Evolutionary conservation across 2,329 filamentous ascomycete genomes (phyloP), one percentile per base, ranked within the genome.

Genomic region (Trichoderma atroviride): DNA sequence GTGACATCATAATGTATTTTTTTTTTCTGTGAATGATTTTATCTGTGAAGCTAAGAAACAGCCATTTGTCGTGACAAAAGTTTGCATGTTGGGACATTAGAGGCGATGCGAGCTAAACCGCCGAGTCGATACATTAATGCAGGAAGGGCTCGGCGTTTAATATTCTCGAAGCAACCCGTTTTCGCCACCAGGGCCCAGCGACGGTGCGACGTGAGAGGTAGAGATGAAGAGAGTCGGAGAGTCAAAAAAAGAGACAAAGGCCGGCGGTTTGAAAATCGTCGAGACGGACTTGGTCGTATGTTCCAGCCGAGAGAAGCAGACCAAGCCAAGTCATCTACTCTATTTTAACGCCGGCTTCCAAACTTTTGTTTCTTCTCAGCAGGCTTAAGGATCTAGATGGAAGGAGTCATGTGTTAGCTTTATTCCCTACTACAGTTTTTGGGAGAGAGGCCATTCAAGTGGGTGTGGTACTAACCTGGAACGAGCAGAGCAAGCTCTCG

Each of bases 311-410:
- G 33, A 53, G 19, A n/a, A 57, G 40, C 40, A 40, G 31, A 35
- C 40, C 43, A 33, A 47, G 4, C 1, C 43, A n/a, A 72, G 40
- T 27, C 65, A 61, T 76, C 77, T 19, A 14, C 27, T 14, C 13
- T 27, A 5, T 3, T 77, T 89, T 94, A 97, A 92, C 93, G 93
- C 85, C 94, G 92, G 11, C 47, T 50, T 86, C 93, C 93, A 91
- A 97, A 97, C 94, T 98, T 98, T 93, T 97, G 95, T 91, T 99
- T 99, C 91, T 99, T 99, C 89, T 99, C 96, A 83, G 96, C 96
- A 79, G 96, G 96, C 87, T 98, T 99, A 86, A 99, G 88, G 80
- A 99, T 98, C 93, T 97, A 13, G 22, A 7, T 29, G 10, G 22
- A 47, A 11, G 50, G 27, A 27, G 27, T 27, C 27, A 9, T 19